Conservation (phyloP, 345 rosid genomes). For the Moricandia arvensis region DNA sequence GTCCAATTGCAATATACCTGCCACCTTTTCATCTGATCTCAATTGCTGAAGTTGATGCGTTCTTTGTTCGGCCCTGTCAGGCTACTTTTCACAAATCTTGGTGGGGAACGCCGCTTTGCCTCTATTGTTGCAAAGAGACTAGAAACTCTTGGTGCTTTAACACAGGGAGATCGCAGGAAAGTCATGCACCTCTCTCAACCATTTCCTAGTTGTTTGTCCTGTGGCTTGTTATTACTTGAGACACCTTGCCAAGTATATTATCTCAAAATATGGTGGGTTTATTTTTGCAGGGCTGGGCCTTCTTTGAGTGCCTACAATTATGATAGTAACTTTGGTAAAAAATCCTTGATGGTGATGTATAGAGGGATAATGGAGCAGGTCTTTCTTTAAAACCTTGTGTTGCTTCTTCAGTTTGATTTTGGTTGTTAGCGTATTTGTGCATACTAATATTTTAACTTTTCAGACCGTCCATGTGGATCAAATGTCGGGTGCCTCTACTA, state of each 20-base stretch:
- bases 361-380: conserved; percentile 98
- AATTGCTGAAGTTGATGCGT: conserved; percentile 21
- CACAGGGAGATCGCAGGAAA: conserved; percentile 98
- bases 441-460: conserved; percentile 26
- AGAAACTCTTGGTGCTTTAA: conserved; percentile 95
- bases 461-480: conserved; percentile 97
- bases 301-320: conserved; percentile 95
- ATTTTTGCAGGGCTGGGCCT: conserved; percentile 82
- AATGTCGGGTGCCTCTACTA: conserved; percentile 92
- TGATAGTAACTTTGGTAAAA: conserved; percentile 90
- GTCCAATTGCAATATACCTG: conserved; percentile 1
- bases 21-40: conserved; percentile 1
- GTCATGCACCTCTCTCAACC: conserved; percentile 27
- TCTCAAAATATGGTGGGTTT: conserved; percentile 31
- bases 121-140: conserved; percentile 98
- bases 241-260: conserved; percentile 6
- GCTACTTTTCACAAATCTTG: conserved; percentile 85
- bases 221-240: conserved; percentile 2
- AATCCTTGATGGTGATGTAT: conserved; percentile 90
- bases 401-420: conserved; percentile 16
- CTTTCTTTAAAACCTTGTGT: conserved; percentile 15
- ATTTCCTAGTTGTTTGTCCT: conserved; percentile 16
- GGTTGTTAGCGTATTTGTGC: conserved; percentile 14
- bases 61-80: conserved; percentile 42
- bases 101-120: conserved; percentile 99